phyloP scores from a whole-genome alignment of 1,139 yeast species.

The Scheffersomyces quercinus region DNA sequence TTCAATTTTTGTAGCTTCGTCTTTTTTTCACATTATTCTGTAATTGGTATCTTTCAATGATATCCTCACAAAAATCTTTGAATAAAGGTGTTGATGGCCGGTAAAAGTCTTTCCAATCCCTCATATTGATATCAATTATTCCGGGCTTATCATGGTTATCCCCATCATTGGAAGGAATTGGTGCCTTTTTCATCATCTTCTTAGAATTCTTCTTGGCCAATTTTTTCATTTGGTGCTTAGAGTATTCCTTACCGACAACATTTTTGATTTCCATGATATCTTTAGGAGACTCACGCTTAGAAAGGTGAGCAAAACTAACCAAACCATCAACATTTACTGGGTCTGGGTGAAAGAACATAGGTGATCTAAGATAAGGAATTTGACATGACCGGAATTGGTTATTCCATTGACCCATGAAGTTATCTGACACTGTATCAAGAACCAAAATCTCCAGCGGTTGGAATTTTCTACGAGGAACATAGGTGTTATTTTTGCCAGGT shows the following conservation, averaged over 20 bases:
- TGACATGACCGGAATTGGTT: conserved; percentile 43
- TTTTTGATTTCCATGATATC: conserved; percentile 46
- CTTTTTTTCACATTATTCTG: conserved; percentile 32
- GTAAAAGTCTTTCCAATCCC: conserved; percentile 49
- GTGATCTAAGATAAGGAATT: conserved; percentile 47
- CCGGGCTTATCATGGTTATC: conserved; percentile 32
- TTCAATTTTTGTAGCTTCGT: conserved; percentile 32
- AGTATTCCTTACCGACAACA: conserved; percentile 48
- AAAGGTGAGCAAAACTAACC: conserved; percentile 39
- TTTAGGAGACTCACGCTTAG: conserved; percentile 25
- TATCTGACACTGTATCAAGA: conserved; percentile 29
- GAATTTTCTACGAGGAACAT: conserved; percentile 18
- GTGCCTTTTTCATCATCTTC: conserved; percentile 9
- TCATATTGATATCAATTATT: conserved; percentile 42
- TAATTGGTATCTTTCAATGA: conserved; percentile 35
- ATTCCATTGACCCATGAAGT: conserved; percentile 46
- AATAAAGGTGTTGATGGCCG: conserved; percentile 46
- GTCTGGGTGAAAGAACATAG: conserved; percentile 54
- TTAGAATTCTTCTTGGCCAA: conserved; percentile 19
- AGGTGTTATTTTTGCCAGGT: conserved; percentile 10
- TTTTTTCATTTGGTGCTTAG: conserved; percentile 45
- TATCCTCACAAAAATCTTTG: conserved; percentile 38
- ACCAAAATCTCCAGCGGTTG: conserved; percentile 31
- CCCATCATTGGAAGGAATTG: conserved; percentile 13
- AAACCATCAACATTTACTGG: conserved; percentile 48